Evolutionary conservation across 2,329 filamentous ascomycete species (phyloP), one percentile per base, ranked within the genome.

Genomic region (Cordyceps javanica): DNA sequence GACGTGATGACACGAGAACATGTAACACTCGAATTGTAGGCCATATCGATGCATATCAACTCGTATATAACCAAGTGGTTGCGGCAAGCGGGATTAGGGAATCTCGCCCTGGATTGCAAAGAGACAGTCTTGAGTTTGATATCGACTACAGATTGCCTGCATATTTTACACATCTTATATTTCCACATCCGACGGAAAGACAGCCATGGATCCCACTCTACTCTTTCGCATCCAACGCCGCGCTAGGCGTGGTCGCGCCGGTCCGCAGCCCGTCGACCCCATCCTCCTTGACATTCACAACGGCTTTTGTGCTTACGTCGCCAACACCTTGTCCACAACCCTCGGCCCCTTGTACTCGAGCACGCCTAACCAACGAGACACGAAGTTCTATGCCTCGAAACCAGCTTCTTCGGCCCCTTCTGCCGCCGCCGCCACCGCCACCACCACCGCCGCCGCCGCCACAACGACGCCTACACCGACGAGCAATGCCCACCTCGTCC

Each of bases 231-330:
- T 57, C 16, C 55, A 51, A n/a, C 46, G 46, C 8, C 55, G 55
- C 9, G 21, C 55, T 4, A 42, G 26, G 21, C 53, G 42, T 44
- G 34, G 25, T n/a, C 42, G 42, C 21, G 21, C 46, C 28, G 45
- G 55, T 7, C 41, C 55, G 23, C 38, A 44, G 45, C 38, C 38
- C 21, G 38, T 36, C 25, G 55, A 51, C n/a, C 45, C 55, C 6
- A 28, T 57, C 11, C 38, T 42, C 16, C 19, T 51, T 30, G 55
- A 57, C 38, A 57, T 57, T 30, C 36, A 57, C 14, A 57, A 57
- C 28, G 55, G 36, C 26, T 57, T 57, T 13, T 51, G 45, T 34
- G 46, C 45, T 9, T 57, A 57, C 39, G 30, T 57, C 14, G 55
- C 46, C 10, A 51, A 38, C 39, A 23, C 38, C n/a, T 8, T 57